Base-by-base conservation (phyloP, 2,329 filamentous ascomycete species). In the Tolypocladium amazonense region DNA sequence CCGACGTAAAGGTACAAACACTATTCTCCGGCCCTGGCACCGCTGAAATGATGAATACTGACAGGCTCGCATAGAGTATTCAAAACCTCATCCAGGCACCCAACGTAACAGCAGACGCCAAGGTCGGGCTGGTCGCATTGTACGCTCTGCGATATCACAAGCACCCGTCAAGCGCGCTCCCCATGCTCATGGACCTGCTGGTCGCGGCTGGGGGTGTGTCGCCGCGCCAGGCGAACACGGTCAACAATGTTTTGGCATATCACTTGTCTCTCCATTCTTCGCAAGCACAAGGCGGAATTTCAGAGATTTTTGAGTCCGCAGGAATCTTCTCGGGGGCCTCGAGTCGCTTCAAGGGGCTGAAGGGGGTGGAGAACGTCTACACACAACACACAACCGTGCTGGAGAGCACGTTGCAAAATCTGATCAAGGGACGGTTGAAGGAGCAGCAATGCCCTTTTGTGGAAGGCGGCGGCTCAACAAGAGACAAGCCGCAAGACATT, bases 361-460 rank as follows among this genome's bases (percentile, higher is more conserved):
- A 97, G 70, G 94, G 94, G 1, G 94, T 99, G 1, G 95, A 99
- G 72, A 99, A 99, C 67, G 94, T 99, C 35, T 99, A 99, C 72
- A 99, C 94, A 0, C 95, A 99, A 72, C 94, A 99, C 73, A 95
- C 91, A 7, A 92, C 95, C 0, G 82, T 91, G 27, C 75, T 99
- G 20, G 92, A 97, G 72, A 83, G 84, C 30, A 97, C 92, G 0
- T 76, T 99, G 23, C 93, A 97, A 70, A 93, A 93, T 67, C 79
- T 99, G 57, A 92, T 97, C 76, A 97, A 96, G 71, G 95, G 94
- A 0, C 85, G 89, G 37, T 75, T 99, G 61, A 88, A 86, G 67
- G 90, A 96, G 68, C 84, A 92, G 64, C 85, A 94, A 63, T 97
- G 96, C 70, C 95, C 94, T 0, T 99, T 97, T 70, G 84, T 97